Conservation (phyloP, 352 stramenopile genomes). For the Phytophthora meadii region DNA sequence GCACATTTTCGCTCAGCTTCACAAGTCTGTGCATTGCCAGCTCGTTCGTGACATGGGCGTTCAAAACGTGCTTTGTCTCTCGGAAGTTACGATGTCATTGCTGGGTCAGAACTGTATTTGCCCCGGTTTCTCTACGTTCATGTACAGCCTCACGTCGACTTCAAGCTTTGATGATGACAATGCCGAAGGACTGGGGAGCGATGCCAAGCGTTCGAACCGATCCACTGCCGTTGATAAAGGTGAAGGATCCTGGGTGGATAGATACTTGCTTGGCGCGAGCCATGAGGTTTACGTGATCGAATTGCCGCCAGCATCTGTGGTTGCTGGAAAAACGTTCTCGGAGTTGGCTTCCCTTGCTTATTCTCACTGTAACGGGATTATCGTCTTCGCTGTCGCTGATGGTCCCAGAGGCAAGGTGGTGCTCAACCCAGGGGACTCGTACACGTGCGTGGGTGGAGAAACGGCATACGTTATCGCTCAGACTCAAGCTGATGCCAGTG, state of each 20-base stretch:
- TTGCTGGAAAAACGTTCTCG: slow-evolving; percentile 78
- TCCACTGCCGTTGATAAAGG: slow-evolving; percentile 37
- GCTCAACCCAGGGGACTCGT: slow-evolving; percentile 82
- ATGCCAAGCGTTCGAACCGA: slow-evolving; percentile 36
- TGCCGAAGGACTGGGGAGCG: slow-evolving; percentile 39
- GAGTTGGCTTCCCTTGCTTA: slow-evolving; percentile 84
- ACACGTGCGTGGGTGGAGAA: slow-evolving; percentile 72
- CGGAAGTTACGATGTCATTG: slow-evolving; percentile 80
- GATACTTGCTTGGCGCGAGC: slow-evolving; percentile 76
- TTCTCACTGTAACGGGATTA: slow-evolving; percentile 74
- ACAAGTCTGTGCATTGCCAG: slow-evolving; percentile 76
- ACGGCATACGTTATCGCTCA: slow-evolving; percentile 80
- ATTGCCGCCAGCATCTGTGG: slow-evolving; percentile 56
- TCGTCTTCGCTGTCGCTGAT: slow-evolving; percentile 74
- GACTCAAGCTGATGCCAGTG: slow-evolving; percentile 47
- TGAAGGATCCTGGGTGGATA: slow-evolving; percentile 67
- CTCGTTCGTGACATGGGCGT: slow-evolving; percentile 80
- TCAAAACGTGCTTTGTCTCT: slow-evolving; percentile 83
- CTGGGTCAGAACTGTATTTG: slow-evolving; percentile 89
- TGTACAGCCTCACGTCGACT: slow-evolving; percentile 87
- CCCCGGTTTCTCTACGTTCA: slow-evolving; percentile 87
- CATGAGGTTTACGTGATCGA: slow-evolving; percentile 84
- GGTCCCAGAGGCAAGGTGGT: slow-evolving; percentile 57
- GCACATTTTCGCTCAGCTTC: slow-evolving; percentile 76
- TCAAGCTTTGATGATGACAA: slow-evolving; percentile 68